Evolutionary conservation across 2,329 filamentous ascomycete species (phyloP), one percentile per base, ranked within the genome.

Genomic region (Arachnomyces sp.): DNA sequence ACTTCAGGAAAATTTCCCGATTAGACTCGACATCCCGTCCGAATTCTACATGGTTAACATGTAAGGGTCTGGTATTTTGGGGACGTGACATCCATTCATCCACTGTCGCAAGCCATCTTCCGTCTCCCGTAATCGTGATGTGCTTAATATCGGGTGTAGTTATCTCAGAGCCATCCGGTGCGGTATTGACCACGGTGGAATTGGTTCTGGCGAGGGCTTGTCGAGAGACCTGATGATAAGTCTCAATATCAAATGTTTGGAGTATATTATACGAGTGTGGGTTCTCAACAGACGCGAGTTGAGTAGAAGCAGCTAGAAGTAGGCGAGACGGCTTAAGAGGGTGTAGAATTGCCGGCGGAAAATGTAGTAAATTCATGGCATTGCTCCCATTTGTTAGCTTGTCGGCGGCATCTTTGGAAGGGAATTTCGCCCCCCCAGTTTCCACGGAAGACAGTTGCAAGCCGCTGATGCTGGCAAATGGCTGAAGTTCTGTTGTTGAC

Each of bases 141-240:
- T 84, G 77, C 5, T 77, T 82, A 34, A 95, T 76, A 45, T 83
- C 77, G 1, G 92, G 90, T 51, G 95, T 85, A 11, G 78, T 73
- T 36, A 96, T 78, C 3, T 76, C 73, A 38, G 77, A 74, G 4
- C 84, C 80, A 48, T 84, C 81, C 11, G 81, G 82, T 6, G 82
- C 83, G 31, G 83, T 72, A 52, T 87, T 93, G 48, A 85, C 68
- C 44, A 86, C 84, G 0, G 90, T 95, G 3, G 84, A 79, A 52
- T 93, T 90, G 34, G 90, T 94, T 38, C 92, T 78, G 5, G 89
- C 83, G 48, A 98, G 68, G 4, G 92, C 87, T 68, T 98, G 92
- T 46, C 86, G 85, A n/a, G 78, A 79, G 29, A 94, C 64, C 48
- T 89, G 86, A 41, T 80, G 80, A 50, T 86, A 81, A 2, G 81